Evolutionary conservation across 2,329 filamentous ascomycete genomes (phyloP), one percentile per base, ranked within the genome.

Genomic region (Epicoccum nigrum): DNA sequence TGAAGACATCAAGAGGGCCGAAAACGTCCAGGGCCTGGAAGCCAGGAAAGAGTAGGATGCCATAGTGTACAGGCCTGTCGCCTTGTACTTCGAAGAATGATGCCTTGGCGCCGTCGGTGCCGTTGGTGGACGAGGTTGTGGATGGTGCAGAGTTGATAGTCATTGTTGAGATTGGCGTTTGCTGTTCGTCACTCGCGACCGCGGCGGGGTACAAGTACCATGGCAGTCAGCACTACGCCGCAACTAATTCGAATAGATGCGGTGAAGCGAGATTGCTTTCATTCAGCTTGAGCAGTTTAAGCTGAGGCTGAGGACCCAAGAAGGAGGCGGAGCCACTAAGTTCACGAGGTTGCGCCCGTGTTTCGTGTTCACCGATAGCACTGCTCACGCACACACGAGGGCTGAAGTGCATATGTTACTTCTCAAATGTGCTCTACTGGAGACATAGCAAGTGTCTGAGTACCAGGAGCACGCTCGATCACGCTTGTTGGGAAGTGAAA

Each of bases 1-100:
- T 65, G 34, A 81, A 68, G 55, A 76, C 72, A 45, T 80, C 76
- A 2, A 81, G 63, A 2, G 78, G 79, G 1, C 78, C 79, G 27
- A 67, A 71, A 25, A 71, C 63, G 43, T 74, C 66, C 45, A 68
- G 70, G 33, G 64, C 63, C 38, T 66, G 60, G 23, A 65, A 62
- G n/a, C 54, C 57, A 4, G 54, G 55, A 35, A 65, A 67, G 15
- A 65, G 51, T 1, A 65, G 33, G 5, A 65, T 53, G 21, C 60
- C 56, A 57, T 63, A 67, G 28, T 65, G 59, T 2, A 63, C 33
- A 2, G 62, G 45, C 17, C 38, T 57, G 8, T 55, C 35, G 17
- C 49, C 41, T n/a, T 54, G 32, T 33, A 45, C 48, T 3, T 63
- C 48, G 31, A 58, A 58, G 2, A 54, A 51, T 6, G 45, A 51